These are phyloP conservation scores for Neospermospora avenae DNA, from an alignment of 2,329 filamentous ascomycete genomes.

Conservation along the genomic window DNA sequence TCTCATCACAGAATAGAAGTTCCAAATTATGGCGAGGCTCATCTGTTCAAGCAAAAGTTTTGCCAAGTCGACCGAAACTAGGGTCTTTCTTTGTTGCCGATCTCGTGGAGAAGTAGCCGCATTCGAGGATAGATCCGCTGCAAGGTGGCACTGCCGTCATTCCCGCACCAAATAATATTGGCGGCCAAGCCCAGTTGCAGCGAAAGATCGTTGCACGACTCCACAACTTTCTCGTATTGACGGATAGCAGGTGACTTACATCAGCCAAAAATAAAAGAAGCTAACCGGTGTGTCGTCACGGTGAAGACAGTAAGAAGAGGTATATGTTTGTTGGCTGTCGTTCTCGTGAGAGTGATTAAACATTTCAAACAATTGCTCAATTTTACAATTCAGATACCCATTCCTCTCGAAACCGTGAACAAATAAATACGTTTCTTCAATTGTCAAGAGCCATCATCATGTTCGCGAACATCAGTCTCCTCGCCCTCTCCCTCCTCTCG, in stretches of 20 bases:
- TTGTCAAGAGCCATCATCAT: not conserved
- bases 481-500: constrained; percentile 8
- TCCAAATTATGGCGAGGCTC: no score
- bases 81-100: no score
- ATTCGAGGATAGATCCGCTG: not conserved
- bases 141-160: not conserved
- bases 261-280: not conserved
- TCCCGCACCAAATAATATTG: not conserved
- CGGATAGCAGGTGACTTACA: not conserved
- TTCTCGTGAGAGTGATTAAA: no score
- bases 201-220: not conserved
- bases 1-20: no score
- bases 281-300: not conserved
- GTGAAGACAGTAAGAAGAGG: not conserved
- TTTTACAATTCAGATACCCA: no score
- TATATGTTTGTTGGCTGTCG: not conserved
- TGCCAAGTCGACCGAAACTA: no score
- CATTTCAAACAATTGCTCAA: not conserved
- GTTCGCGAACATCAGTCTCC: constrained; percentile 1
- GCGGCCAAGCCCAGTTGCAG: not conserved
- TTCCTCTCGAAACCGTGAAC: no score
- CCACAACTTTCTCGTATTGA: constrained; percentile 1
- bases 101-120: no score
- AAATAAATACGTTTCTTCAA: no score
- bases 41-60: no score